These are phyloP conservation scores for Plasmodium sp. DNA, from an alignment of 169 alveolate genomes.

Conservation along the genomic window DNA sequence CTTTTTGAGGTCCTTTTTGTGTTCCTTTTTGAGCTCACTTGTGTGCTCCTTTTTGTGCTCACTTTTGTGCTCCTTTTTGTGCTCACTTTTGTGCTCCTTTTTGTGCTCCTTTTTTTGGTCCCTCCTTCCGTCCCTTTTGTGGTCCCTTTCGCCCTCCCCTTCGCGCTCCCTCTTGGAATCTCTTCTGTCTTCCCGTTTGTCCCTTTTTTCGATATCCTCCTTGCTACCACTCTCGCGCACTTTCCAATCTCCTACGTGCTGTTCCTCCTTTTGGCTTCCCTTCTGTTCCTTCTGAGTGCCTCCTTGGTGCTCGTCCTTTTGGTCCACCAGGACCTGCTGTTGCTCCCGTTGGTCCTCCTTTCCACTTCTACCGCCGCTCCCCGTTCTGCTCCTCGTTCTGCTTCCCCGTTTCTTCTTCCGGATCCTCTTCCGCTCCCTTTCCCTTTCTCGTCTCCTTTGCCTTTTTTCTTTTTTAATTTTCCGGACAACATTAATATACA, in stretches of 20 bases:
- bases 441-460: slow-evolving; percentile 1
- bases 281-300: neutral
- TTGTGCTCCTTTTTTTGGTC: neutral
- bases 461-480: slow-evolving; percentile 57
- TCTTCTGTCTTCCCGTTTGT: neutral
- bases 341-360: neutral
- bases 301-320: neutral
- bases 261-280: neutral
- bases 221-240: neutral
- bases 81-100: neutral
- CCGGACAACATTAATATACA: slow-evolving; percentile 45
- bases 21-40: neutral
- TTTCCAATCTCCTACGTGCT: neutral
- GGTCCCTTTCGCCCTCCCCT: neutral
- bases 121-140: neutral
- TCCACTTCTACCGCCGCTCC: neutral
- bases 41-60: neutral
- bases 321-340: neutral
- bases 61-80: neutral
- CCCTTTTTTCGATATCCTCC: neutral
- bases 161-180: neutral
- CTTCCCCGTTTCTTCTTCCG: neutral
- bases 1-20: neutral
- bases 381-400: neutral
- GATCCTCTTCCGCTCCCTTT: slow-evolving; percentile 11